Percentiles rank a stretch among this genome's conserved stretches.
Conservation (phyloP, 108 stramenopile genomes). For the Halocafeteria seosinensis region DNA sequence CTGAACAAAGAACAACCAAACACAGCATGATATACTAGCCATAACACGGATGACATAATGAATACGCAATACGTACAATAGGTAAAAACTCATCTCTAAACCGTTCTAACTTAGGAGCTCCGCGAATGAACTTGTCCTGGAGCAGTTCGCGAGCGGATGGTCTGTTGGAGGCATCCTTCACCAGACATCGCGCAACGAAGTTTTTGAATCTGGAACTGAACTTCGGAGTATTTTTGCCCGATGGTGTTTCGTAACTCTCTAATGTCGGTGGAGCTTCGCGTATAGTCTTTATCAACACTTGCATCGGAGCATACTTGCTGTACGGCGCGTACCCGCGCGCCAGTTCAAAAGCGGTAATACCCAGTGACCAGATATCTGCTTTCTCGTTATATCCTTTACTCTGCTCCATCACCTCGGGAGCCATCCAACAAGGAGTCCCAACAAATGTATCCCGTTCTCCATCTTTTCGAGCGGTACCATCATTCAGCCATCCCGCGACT, state of each 20-base stretch:
- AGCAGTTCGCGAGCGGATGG: not conserved
- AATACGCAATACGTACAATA: no score
- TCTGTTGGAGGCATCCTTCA: not conserved
- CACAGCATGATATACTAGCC: no score
- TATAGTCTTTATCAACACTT: slow-evolving; percentile 78
- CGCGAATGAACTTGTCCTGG: not conserved
- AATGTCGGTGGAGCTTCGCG: slow-evolving; percentile 77
- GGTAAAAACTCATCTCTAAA: no score
- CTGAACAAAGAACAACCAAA: no score
- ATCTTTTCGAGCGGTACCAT: slow-evolving; percentile 3
- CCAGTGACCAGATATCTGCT: slow-evolving; percentile 91
- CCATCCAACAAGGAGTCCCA: slow-evolving; percentile 65
- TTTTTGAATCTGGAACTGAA: not conserved
- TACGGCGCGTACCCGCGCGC: slow-evolving; percentile 95
- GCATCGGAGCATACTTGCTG: slow-evolving; percentile 83
- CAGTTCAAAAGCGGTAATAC: slow-evolving; percentile 92
- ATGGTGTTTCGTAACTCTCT: slow-evolving; percentile 49
- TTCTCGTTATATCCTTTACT: slow-evolving; percentile 81
- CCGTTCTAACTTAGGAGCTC: not conserved
- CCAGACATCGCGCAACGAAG: not conserved
- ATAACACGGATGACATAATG: no score
- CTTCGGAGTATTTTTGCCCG: not conserved
- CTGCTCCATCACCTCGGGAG: slow-evolving; percentile 91
- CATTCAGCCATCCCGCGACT: slow-evolving; percentile 21
- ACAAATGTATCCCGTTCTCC: slow-evolving; percentile 58